A percentile compares a stretch with the other conserved stretches of the same genome.
phyloP scores from a whole-genome alignment of 2,329 filamentous ascomycete species.

The Beauveria sp. region DNA sequence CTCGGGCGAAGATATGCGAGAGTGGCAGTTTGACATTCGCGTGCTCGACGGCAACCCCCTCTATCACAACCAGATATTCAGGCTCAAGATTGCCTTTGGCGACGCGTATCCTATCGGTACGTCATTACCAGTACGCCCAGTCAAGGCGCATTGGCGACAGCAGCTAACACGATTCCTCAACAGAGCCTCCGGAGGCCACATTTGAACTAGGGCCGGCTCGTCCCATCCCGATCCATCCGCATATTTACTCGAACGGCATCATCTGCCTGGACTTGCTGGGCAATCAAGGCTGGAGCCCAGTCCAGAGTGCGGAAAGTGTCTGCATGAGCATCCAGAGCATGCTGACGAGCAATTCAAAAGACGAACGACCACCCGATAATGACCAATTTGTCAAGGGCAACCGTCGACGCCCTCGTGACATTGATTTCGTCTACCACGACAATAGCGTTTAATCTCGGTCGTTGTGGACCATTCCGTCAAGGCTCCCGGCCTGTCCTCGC shows the following conservation, averaged over 20 bases:
- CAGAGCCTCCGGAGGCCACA: constrained; percentile 90
- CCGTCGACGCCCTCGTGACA: constrained; percentile 72
- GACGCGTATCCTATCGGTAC: constrained; percentile 83
- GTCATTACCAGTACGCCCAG: constrained; percentile 9
- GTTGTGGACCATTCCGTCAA: not conserved
- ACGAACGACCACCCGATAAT: constrained; percentile 84
- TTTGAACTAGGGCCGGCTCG: constrained; percentile 62
- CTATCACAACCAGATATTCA: constrained; percentile 71
- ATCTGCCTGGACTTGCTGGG: constrained; percentile 94
- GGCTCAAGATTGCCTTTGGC: constrained; percentile 81
- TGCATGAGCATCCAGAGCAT: constrained; percentile 98
- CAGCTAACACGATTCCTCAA: not conserved
- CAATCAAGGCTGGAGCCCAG: constrained; percentile 84
- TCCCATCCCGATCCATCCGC: constrained; percentile 86
- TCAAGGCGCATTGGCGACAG: not conserved
- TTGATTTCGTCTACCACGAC: constrained; percentile 92
- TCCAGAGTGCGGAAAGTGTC: constrained; percentile 93
- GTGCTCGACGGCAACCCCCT: constrained; percentile 88
- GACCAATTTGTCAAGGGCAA: constrained; percentile 82
- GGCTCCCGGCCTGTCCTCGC: not conserved
- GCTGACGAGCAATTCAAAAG: constrained; percentile 89
- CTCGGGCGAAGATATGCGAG: constrained; percentile 59
- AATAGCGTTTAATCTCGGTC: constrained; percentile 53
- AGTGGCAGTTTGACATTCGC: constrained; percentile 87
- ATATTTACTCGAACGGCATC: constrained; percentile 97